Percentiles rank a stretch among this genome's conserved stretches.
Evolutionary conservation across 2,329 filamentous ascomycete species (phyloP).

Genomic region (Aspergillus sp.): DNA sequence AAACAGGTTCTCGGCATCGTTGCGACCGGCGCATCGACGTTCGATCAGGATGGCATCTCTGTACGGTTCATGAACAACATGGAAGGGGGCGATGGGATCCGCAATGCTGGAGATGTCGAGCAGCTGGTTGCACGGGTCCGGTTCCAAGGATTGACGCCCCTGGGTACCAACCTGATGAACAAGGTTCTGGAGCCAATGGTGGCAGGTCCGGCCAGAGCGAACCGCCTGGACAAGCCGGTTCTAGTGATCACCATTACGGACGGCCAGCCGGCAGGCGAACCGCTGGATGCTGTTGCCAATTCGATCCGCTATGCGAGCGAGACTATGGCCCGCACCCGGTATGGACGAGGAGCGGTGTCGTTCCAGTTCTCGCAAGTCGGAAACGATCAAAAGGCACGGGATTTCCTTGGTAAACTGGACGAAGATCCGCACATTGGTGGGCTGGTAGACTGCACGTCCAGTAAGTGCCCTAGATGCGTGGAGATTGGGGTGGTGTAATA

Average conservation of each 20-base stretch:
- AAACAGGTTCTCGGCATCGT: constrained; percentile 55
- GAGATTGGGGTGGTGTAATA: constrained; percentile 7
- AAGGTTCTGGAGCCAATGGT: constrained; percentile 57
- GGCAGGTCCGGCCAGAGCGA: constrained; percentile 42
- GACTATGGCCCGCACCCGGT: constrained; percentile 42
- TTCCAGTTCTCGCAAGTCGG: constrained; percentile 64
- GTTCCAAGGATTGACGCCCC: constrained; percentile 58
- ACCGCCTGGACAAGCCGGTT: constrained; percentile 52
- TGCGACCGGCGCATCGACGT: constrained; percentile 56
- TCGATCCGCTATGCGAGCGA: constrained; percentile 47
- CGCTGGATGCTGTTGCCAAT: constrained; percentile 47
- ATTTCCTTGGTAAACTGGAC: constrained; percentile 57
- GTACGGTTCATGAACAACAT: constrained; percentile 62
- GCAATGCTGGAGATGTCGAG: constrained; percentile 49
- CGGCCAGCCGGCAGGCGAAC: constrained; percentile 56
- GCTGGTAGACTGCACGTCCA: constrained; percentile 59
- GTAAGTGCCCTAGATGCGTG: constrained; percentile 34
- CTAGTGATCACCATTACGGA: constrained; percentile 58
- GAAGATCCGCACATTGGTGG: constrained; percentile 52
- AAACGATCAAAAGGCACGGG: constrained; percentile 54
- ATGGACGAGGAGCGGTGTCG: constrained; percentile 50
- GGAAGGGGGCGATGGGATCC: constrained; percentile 45
- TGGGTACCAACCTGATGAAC: constrained; percentile 53
- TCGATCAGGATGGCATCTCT: constrained; percentile 59
- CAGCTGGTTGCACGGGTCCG: constrained; percentile 48